These are phyloP conservation scores for Saururus chinensis DNA, from an alignment of 164 flowering plant genomes.

Conservation along the genomic window DNA sequence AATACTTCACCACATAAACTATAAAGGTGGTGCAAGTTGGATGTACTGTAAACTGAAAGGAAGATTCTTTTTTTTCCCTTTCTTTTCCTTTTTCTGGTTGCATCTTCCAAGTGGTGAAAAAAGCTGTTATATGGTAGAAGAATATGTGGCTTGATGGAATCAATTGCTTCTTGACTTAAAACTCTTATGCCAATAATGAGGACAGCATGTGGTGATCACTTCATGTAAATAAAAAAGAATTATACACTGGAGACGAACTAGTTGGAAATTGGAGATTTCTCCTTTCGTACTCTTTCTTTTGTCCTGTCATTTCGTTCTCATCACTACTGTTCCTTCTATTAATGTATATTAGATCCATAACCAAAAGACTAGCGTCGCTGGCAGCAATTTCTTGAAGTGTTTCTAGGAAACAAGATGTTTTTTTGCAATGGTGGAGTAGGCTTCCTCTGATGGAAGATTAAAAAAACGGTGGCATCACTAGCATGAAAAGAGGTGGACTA, in stretches of 20 bases:
- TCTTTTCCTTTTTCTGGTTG: not conserved
- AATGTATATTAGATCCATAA: not conserved
- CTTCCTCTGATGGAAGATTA: not conserved
- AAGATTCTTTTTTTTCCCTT: not conserved
- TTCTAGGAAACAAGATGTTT: slow-evolving; percentile 3
- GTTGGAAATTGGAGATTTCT: not conserved
- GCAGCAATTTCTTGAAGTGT: slow-evolving; percentile 1
- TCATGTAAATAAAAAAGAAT: not conserved
- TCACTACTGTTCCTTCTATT: too few species aligned
- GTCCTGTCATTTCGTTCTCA: not conserved
- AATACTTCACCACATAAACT: too few species aligned
- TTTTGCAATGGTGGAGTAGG: not conserved
- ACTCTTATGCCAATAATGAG: slow-evolving; percentile 4
- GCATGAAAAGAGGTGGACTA: not conserved
- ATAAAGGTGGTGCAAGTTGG: slow-evolving; percentile 1
- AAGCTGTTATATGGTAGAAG: not conserved
- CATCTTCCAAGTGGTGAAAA: not conserved
- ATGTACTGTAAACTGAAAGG: not conserved
- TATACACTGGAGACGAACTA: not conserved
- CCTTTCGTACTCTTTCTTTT: not conserved
- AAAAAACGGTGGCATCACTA: not conserved
- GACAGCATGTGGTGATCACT: slow-evolving; percentile 5
- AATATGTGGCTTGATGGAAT: slow-evolving; percentile 1
- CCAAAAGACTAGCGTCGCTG: not conserved
- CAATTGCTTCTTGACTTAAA: slow-evolving; percentile 6